Percentiles rank a stretch among this genome's conserved stretches.
Conservation (phyloP, 495 filamentous ascomycete genomes). For the Hypomontagnella monticulosa region DNA sequence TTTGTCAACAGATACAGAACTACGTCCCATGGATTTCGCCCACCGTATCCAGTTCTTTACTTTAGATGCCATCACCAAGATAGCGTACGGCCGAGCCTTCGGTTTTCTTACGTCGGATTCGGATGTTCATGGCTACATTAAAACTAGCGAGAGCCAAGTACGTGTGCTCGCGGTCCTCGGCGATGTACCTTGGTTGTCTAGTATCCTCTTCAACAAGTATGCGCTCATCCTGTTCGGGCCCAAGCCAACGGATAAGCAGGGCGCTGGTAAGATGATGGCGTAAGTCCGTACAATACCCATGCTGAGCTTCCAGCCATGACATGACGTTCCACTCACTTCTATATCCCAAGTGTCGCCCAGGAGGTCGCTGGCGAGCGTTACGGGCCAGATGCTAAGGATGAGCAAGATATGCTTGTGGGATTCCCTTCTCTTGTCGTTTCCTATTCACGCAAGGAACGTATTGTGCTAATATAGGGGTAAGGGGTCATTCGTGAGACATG, state of each 20-base stretch:
- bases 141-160: constrained; percentile 41
- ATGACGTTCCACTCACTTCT: not conserved
- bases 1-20: constrained; percentile 44
- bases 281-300: constrained; percentile 10
- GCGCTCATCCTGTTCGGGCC: constrained; percentile 37
- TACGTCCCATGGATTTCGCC: constrained; percentile 52
- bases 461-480: not conserved
- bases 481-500: constrained; percentile 56
- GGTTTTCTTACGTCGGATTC: constrained; percentile 52
- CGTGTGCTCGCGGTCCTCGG: constrained; percentile 37
- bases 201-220: constrained; percentile 16
- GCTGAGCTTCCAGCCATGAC: not conserved
- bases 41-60: constrained; percentile 54
- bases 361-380: constrained; percentile 45
- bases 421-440: not conserved
- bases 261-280: constrained; percentile 43
- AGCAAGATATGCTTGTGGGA: constrained; percentile 53
- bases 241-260: constrained; percentile 41
- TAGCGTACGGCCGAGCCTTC: constrained; percentile 61
- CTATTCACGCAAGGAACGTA: not conserved
- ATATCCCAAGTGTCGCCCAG: constrained; percentile 29
- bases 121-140: constrained; percentile 58
- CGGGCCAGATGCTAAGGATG: constrained; percentile 43
- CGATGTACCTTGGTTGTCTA: constrained; percentile 32
- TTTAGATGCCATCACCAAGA: constrained; percentile 55